Evolutionary conservation across 2,329 filamentous ascomycete species (phyloP), one percentile per base, ranked within the genome.

Genomic region (Neocucurbitaria cava): DNA sequence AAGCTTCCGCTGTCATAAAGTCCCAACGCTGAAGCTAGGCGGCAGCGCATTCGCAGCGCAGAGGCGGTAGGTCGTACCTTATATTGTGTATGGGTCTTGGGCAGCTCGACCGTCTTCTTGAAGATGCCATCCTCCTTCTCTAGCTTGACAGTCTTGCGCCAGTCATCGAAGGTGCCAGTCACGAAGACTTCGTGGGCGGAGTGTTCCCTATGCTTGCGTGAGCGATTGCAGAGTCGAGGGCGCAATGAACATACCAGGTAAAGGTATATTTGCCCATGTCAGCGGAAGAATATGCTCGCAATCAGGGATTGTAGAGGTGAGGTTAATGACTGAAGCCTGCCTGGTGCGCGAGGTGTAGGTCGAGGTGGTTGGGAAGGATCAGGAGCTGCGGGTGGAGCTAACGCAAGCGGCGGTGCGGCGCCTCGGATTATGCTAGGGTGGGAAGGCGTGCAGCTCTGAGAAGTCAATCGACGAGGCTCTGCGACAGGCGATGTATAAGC

Each of bases 131-230:
- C 89, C 36, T 87, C 83, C 79, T 91, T 92, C 43, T 92, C 87
- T 53, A 99, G 85, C 81, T 90, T 86, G 76, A 94, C 86, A 52
- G 87, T 92, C 83, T 95, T 94, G 65, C 85, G 84, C 95, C 95
- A 99, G 80, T 91, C 85, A 79, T 98, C 94, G 75, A 98, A 98
- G 60, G 91, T 94, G 74, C 95, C 95, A 36, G 94, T 98, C 68
- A 98, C 95, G 78, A 89, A 94, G 76, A 98, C 94, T 74, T 96
- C 90, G 65, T 88, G 84, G 74, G 90, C 93, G 68, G 87, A 82
- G 76, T 95, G 88, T 73, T 89, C 87, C 94, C 94, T 97, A 58
- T 28, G 49, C 43, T 49, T 44, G 18, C 21, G 64, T 70, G 49
- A 68, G 61, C 54, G 53, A 54, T 52, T 48, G 53, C 52, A 49